A percentile compares a stretch with the other conserved stretches of the same genome.
Conservation (phyloP, 2,329 filamentous ascomycete genomes). For the Talaromyces sp. region DNA sequence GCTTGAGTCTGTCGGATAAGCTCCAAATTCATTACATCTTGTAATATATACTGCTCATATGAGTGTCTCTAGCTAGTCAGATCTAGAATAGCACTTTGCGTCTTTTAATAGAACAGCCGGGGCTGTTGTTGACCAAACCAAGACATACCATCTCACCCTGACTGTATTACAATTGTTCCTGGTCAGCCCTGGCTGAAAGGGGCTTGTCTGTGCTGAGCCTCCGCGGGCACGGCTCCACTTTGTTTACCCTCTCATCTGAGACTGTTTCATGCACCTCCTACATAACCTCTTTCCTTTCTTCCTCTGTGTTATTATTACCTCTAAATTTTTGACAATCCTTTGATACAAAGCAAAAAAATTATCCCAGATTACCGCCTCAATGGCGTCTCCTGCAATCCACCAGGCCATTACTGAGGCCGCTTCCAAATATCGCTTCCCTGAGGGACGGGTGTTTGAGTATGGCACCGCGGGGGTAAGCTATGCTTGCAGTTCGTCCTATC, state of each 20-base stretch:
- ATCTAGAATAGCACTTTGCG: background rate
- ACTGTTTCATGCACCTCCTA: constrained; percentile 6
- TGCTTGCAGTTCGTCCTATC: background rate
- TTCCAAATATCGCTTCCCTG: constrained; percentile 49
- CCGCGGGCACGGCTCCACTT: constrained; percentile 4
- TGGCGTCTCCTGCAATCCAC: constrained; percentile 42
- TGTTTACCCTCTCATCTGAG: constrained; percentile 9
- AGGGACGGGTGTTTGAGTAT: constrained; percentile 54
- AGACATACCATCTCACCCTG: background rate
- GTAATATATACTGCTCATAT: background rate
- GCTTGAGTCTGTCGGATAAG: constrained; percentile 41
- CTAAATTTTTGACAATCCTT: background rate
- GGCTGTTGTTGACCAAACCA: background rate
- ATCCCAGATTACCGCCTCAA: constrained; percentile 28
- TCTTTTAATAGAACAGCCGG: background rate
- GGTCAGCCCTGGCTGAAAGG: background rate
- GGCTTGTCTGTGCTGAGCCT: constrained; percentile 1
- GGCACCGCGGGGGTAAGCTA: constrained; percentile 59
- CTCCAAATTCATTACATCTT: background rate
- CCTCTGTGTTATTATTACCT: background rate
- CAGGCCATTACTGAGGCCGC: constrained; percentile 48
- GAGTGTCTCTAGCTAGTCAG: background rate
- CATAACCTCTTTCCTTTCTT: background rate
- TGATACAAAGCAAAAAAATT: background rate
- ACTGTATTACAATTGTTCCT: background rate